These are phyloP conservation scores for Colletotrichum liriopes DNA, from an alignment of 2,329 filamentous ascomycete species.

Conservation along the genomic window DNA sequence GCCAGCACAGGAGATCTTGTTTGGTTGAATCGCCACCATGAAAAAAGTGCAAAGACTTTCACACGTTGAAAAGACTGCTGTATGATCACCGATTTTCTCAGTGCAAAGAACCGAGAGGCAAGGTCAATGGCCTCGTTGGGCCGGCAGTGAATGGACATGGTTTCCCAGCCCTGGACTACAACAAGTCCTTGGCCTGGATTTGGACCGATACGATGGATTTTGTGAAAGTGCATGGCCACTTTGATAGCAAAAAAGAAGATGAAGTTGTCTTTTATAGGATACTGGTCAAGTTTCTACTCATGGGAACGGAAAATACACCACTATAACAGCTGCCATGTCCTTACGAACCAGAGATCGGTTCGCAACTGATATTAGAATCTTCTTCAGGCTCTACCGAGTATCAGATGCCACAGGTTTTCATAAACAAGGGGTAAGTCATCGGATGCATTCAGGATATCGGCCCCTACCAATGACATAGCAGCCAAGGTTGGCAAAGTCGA, in stretches of 20 bases:
- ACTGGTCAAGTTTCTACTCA: too few relatives aligned
- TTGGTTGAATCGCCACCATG: background rate
- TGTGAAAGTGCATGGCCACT: conserved; percentile 31
- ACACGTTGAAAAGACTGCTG: conserved; percentile 41
- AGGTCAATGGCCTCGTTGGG: conserved; percentile 51
- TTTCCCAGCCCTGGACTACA: conserved; percentile 49
- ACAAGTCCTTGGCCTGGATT: conserved; percentile 46
- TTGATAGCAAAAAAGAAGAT: background rate
- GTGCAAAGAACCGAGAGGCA: conserved; percentile 50
- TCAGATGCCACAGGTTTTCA: too few relatives aligned
- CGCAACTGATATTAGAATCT: too few relatives aligned
- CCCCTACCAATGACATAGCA: too few relatives aligned
- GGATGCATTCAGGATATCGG: too few relatives aligned
- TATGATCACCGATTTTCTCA: conserved; percentile 45
- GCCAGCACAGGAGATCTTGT: background rate
- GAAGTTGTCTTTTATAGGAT: background rate
- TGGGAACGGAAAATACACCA: background rate
- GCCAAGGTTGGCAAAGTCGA: too few relatives aligned
- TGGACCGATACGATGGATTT: conserved; percentile 50
- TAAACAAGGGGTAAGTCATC: too few relatives aligned
- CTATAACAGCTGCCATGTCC: background rate
- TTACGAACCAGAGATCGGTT: background rate
- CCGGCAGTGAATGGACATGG: conserved; percentile 47
- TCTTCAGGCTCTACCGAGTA: too few relatives aligned
- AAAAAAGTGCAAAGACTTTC: background rate